Evolutionary conservation across 768 basidiomycete genomes (phyloP), one percentile per base, ranked within the genome.

Genomic region (Psilocybe cyanescens): DNA sequence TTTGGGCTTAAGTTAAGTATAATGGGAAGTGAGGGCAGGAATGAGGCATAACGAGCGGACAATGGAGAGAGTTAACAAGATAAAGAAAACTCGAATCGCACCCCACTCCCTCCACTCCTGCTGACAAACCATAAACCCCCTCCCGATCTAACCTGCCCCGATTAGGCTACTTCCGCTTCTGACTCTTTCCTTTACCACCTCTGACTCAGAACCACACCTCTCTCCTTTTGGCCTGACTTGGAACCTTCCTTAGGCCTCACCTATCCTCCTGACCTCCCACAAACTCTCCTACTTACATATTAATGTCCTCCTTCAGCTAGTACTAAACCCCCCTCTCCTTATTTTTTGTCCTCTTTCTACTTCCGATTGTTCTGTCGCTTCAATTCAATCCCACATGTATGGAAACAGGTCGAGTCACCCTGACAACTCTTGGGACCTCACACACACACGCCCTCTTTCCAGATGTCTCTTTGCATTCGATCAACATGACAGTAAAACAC

Each of bases 11-110:
- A 59, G 58, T 63, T 63, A 63, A 61, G 63, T 65, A 62, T 49
- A 55, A 44, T 53, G 46, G 45, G 49, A 44, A 35, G 57, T 60
- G 33, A 58, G 56, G 65, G 63, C 45, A 48, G 55, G 55, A 31
- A 31, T 58, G 50, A 62, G 58, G 63, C 67, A 66, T 65, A 67
- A 75, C 76, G 80, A 78, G 14, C 79, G 75, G 68, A 79, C 61
- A 72, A 84, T 80, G 71, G 78, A 67, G 64, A 80, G 51, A 50
- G 52, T 41, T 59, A 55, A 52, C 35, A 31, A 61, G 37, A 64
- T 62, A 65, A 63, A 62, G 55, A 51, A 44, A 33, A 52, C 49
- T 45, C n/a, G 30, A 17, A 57, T 44, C 14, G 14, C 44, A 41
- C 52, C 61, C 58, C 60, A 62, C 51, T 57, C 57, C 39, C 56